Conservation (phyloP, 768 basidiomycete genomes). For the Gyrodon lividus region DNA sequence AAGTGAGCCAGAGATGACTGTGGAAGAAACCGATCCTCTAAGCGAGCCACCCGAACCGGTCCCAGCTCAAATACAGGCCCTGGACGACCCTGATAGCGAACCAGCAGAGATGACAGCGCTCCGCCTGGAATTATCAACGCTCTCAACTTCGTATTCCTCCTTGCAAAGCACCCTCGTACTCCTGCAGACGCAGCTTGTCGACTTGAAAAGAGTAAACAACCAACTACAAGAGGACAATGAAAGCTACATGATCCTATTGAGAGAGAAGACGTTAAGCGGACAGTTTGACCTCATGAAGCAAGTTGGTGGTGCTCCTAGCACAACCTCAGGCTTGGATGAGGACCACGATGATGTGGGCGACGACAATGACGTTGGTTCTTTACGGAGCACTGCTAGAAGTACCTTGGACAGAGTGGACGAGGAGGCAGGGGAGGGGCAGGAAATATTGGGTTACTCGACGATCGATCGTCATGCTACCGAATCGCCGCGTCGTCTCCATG, state of each 20-base stretch:
- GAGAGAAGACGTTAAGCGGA: slow-evolving; percentile 89
- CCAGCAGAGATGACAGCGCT: slow-evolving; percentile 88
- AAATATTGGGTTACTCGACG: slow-evolving; percentile 39
- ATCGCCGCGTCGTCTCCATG: slow-evolving; percentile 40
- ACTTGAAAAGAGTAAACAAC: slow-evolving; percentile 85
- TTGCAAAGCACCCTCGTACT: slow-evolving; percentile 83
- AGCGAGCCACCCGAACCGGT: slow-evolving; percentile 23
- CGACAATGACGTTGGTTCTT: slow-evolving; percentile 51
- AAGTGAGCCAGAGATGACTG: slow-evolving; percentile 41
- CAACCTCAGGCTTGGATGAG: slow-evolving; percentile 39
- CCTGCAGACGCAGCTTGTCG: slow-evolving; percentile 79
- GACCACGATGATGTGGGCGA: slow-evolving; percentile 33
- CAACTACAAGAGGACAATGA: slow-evolving; percentile 95
- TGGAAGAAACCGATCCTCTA: slow-evolving; percentile 33
- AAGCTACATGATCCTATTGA: slow-evolving; percentile 89
- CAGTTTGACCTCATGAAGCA: slow-evolving; percentile 77
- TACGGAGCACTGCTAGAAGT: slow-evolving; percentile 56
- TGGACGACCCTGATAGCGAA: slow-evolving; percentile 67
- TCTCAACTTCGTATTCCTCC: slow-evolving; percentile 82
- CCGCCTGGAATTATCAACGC: slow-evolving; percentile 78
- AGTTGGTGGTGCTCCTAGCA: slow-evolving; percentile 50
- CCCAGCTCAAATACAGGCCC: slow-evolving; percentile 40
- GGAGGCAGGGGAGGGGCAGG: slow-evolving; percentile 39
- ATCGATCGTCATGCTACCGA: slow-evolving; percentile 38
- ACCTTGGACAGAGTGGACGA: slow-evolving; percentile 66